Evolutionary conservation across 371 early-diverging fungal species (phyloP).

Genomic region (Coemansia sp.): DNA sequence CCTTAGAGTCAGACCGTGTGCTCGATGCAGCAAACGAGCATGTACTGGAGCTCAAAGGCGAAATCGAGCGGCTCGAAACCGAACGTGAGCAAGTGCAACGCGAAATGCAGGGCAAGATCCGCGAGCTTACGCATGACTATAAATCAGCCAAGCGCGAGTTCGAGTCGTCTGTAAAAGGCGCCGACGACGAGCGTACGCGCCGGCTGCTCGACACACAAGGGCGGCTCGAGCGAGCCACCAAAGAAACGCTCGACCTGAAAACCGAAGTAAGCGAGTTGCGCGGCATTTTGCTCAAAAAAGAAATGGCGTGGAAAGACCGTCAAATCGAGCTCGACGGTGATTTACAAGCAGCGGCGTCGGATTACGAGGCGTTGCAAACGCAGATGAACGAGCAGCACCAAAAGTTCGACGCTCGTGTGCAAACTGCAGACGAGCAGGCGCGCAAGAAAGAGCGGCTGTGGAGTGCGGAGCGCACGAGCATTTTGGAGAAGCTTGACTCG

Average conservation of each 20-base stretch:
- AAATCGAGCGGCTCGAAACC: slow-evolving; percentile 31
- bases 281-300: slow-evolving; percentile 36
- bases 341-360: slow-evolving; percentile 32
- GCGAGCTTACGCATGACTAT: slow-evolving; percentile 35
- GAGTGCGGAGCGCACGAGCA: slow-evolving; percentile 28
- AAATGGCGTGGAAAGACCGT: slow-evolving; percentile 45
- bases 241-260: slow-evolving; percentile 27
- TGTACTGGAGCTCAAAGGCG: slow-evolving; percentile 30
- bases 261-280: slow-evolving; percentile 47
- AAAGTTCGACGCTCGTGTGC: slow-evolving; percentile 2
- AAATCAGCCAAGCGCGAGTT: slow-evolving; percentile 33
- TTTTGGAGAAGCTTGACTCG: slow-evolving; percentile 42
- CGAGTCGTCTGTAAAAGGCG: slow-evolving; percentile 31
- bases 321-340: slow-evolving; percentile 32
- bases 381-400: slow-evolving; percentile 15
- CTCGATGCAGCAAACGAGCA: slow-evolving; percentile 34
- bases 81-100: slow-evolving; percentile 41
- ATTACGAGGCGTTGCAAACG: slow-evolving; percentile 34
- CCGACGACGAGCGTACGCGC: slow-evolving; percentile 27
- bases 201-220: slow-evolving; percentile 38
- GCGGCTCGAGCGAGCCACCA: slow-evolving; percentile 22
- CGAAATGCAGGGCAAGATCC: slow-evolving; percentile 42
- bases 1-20: slow-evolving; percentile 25
- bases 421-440: slow-evolving; percentile 14
- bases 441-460: slow-evolving; percentile 21